Conservation (phyloP, 108 stramenopile species). For the Conticribra weissflogii region DNA sequence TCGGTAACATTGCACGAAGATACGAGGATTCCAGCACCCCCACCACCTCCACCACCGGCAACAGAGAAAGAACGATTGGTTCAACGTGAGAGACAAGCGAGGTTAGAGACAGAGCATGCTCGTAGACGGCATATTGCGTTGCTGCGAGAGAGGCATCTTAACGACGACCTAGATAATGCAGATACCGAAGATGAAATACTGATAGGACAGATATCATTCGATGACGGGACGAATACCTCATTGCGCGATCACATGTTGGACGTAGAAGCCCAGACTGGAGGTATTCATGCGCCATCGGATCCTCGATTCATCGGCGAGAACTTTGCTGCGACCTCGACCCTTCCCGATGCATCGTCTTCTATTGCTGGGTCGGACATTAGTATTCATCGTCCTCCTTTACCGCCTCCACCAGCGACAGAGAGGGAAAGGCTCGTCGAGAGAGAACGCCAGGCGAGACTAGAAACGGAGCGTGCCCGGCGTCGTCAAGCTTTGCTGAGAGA, state of each 20-base stretch:
- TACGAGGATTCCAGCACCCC: constrained; percentile 2
- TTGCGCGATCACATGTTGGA: not conserved
- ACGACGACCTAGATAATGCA: not conserved
- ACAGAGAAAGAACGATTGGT: constrained; percentile 79
- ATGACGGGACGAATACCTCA: not conserved
- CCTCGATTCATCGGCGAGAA: not conserved
- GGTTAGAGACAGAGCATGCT: constrained; percentile 74
- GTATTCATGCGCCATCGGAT: not conserved
- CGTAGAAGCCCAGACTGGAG: too few species aligned
- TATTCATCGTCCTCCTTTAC: constrained; percentile 12
- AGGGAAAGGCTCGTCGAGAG: constrained; percentile 73
- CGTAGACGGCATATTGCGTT: constrained; percentile 78
- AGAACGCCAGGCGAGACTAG: constrained; percentile 73
- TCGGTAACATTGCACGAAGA: not conserved
- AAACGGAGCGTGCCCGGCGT: constrained; percentile 65
- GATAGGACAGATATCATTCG: constrained; percentile 3
- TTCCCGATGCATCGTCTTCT: not conserved
- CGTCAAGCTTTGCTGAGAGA: constrained; percentile 17
- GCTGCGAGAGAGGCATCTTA: constrained; percentile 16
- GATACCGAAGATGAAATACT: not conserved
- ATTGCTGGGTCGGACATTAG: constrained; percentile 3
- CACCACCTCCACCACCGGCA: constrained; percentile 51
- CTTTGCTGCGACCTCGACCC: not conserved
- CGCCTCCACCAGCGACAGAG: constrained; percentile 17
- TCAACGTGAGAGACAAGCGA: constrained; percentile 73